Conservation (phyloP, 805 yeast genomes). For the Hanseniaspora lindneri region DNA sequence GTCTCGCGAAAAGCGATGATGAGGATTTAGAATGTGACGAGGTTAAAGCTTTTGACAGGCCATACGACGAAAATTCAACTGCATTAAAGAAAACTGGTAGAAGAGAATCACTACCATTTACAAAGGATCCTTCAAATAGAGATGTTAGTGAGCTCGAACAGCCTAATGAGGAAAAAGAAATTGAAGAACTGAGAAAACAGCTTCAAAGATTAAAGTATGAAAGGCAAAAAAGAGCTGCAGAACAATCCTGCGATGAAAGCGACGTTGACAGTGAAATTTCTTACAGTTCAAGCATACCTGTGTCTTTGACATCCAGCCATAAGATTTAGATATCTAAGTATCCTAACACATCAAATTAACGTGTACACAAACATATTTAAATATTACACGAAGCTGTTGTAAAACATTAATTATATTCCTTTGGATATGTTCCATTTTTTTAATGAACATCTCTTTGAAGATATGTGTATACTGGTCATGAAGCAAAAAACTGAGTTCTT, state of each 20-base stretch:
- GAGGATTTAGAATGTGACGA: background rate
- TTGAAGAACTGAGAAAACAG: constrained; percentile 20
- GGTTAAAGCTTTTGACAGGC: background rate
- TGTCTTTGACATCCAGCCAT: constrained; percentile 11
- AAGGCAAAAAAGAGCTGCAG: constrained; percentile 19
- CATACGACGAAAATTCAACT: background rate
- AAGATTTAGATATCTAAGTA: background rate
- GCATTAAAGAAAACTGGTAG: background rate
- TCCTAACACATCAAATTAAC: background rate
- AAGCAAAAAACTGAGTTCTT: too few species aligned
- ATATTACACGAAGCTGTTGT: too few species aligned
- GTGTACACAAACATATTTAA: background rate
- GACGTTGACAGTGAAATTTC: constrained; percentile 16
- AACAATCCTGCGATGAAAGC: constrained; percentile 16
- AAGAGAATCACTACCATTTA: constrained; percentile 16
- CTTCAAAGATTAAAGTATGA: constrained; percentile 16
- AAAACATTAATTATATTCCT: too few species aligned
- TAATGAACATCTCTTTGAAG: too few species aligned
- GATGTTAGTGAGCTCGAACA: constrained; percentile 17
- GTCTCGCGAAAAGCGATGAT: constrained; percentile 18
- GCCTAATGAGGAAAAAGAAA: constrained; percentile 20
- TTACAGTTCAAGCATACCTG: constrained; percentile 4
- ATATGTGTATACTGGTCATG: too few species aligned
- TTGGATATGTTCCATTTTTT: too few species aligned
- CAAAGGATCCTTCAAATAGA: constrained; percentile 17